A percentile compares a stretch with the other conserved stretches of the same genome.
These are phyloP conservation scores for Hygrocybe punicea DNA, from an alignment of 768 basidiomycete genomes.

Conservation along the genomic window DNA sequence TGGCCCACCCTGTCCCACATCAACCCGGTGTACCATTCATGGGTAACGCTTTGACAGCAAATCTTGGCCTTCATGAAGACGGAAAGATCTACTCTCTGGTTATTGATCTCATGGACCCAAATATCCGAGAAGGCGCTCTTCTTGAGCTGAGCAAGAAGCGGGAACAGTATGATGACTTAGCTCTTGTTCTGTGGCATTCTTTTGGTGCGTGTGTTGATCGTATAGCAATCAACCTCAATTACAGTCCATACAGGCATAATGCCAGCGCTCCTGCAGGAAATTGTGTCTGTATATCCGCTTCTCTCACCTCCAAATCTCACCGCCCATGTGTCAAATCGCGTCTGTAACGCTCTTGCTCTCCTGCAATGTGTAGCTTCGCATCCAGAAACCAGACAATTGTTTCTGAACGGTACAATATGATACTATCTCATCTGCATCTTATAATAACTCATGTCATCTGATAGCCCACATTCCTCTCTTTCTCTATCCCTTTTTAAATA, in stretches of 20 bases:
- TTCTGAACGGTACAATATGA: constrained; percentile 75
- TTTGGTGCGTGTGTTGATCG: constrained; percentile 61
- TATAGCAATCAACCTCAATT: constrained; percentile 13
- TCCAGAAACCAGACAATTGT: constrained; percentile 90
- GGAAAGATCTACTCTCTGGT: constrained; percentile 87
- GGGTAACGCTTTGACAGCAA: constrained; percentile 26
- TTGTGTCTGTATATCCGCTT: constrained; percentile 95
- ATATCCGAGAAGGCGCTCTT: constrained; percentile 82
- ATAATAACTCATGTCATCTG: constrained; percentile 37
- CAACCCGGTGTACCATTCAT: constrained; percentile 44
- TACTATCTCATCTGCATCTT: not conserved
- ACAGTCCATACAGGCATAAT: constrained; percentile 69
- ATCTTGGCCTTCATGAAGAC: constrained; percentile 48
- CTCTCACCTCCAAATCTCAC: constrained; percentile 94
- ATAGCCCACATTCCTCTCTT: constrained; percentile 96
- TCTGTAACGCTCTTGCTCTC: constrained; percentile 97
- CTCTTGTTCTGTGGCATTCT: constrained; percentile 96
- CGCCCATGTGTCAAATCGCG: constrained; percentile 96
- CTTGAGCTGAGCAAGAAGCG: constrained; percentile 98
- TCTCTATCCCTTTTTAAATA: constrained; percentile 98
- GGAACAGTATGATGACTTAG: constrained; percentile 98
- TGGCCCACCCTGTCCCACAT: constrained; percentile 57
- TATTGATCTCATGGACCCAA: constrained; percentile 78
- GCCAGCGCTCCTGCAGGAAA: constrained; percentile 95
- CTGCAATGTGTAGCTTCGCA: constrained; percentile 98